A percentile compares a stretch with the other conserved stretches of the same genome.
Conservation (phyloP, 805 yeast genomes). For the Myxozyma lipomycoides region DNA sequence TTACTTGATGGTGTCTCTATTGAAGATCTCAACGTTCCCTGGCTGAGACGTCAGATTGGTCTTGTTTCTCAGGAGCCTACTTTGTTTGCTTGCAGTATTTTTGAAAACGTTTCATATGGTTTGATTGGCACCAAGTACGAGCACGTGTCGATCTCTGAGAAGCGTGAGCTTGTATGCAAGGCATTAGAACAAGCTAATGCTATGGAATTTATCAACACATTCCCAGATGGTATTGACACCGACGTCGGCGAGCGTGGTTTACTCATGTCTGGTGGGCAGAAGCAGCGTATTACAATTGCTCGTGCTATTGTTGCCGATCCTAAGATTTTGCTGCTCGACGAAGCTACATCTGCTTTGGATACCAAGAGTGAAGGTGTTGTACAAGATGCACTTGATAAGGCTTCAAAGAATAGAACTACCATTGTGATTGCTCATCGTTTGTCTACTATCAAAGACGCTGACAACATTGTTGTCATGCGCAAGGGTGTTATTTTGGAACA, state of each 20-base stretch:
- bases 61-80: constrained; percentile 98
- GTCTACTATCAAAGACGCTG: constrained; percentile 71
- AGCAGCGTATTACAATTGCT: constrained; percentile 60
- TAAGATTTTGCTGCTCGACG: constrained; percentile 54
- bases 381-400: constrained; percentile 45
- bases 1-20: constrained; percentile 83
- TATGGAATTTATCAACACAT: constrained; percentile 45
- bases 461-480: constrained; percentile 50
- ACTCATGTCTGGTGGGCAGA: constrained; percentile 65
- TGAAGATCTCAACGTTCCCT: constrained; percentile 62
- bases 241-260: constrained; percentile 53
- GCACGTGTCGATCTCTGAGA: constrained; percentile 39
- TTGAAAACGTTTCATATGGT: constrained; percentile 67
- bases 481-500: constrained; percentile 50
- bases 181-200: constrained; percentile 55
- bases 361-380: constrained; percentile 59
- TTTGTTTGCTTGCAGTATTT: constrained; percentile 77
- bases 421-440: constrained; percentile 88
- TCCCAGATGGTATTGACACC: constrained; percentile 51
- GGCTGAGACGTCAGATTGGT: constrained; percentile 72
- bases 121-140: constrained; percentile 38
- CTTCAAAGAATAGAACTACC: constrained; percentile 44
- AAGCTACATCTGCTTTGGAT: constrained; percentile 65
- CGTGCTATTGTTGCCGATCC: constrained; percentile 56
- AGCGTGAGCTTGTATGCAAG: constrained; percentile 38